These are phyloP conservation scores for Apiotrichum akiyoshidainum DNA, from an alignment of 1,284 basidiomycete genomes.

Conservation along the genomic window DNA sequence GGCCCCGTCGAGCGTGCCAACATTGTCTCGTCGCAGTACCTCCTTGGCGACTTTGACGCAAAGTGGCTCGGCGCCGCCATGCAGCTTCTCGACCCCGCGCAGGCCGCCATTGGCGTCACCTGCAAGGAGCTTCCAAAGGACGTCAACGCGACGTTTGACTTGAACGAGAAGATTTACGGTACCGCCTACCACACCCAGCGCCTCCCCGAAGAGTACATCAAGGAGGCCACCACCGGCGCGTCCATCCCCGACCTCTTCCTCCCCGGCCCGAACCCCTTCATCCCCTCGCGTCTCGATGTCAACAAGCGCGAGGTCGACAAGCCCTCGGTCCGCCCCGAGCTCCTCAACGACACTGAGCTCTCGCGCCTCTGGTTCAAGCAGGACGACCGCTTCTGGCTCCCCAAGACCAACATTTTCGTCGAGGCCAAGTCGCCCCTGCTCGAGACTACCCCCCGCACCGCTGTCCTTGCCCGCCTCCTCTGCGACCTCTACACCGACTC, in stretches of 20 bases:
- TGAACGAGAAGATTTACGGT: slow-evolving; percentile 77
- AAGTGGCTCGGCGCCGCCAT: slow-evolving; percentile 53
- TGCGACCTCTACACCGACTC: slow-evolving; percentile 83
- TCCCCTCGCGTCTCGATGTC: slow-evolving; percentile 81
- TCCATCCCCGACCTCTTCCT: slow-evolving; percentile 65
- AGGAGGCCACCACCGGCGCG: slow-evolving; percentile 63
- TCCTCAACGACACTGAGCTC: slow-evolving; percentile 67
- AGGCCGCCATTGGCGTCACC: slow-evolving; percentile 50
- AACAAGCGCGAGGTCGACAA: slow-evolving; percentile 65
- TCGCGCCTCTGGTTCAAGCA: slow-evolving; percentile 90
- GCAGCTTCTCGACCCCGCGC: slow-evolving; percentile 62
- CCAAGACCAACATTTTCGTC: slow-evolving; percentile 62
- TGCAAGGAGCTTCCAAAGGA: slow-evolving; percentile 59
- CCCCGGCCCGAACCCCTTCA: slow-evolving; percentile 83
- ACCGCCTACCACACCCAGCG: slow-evolving; percentile 72
- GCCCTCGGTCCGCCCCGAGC: slow-evolving; percentile 69
- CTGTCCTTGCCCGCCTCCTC: slow-evolving; percentile 58
- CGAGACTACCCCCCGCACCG: slow-evolving; percentile 46
- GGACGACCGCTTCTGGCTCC: slow-evolving; percentile 92
- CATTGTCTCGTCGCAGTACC: slow-evolving; percentile 68
- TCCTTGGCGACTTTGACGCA: slow-evolving; percentile 76
- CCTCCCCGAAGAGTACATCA: slow-evolving; percentile 64
- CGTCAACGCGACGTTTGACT: slow-evolving; percentile 61
- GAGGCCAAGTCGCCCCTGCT: slow-evolving; percentile 47
- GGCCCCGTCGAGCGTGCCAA: slow-evolving; percentile 68